Base-by-base conservation (phyloP, 352 stramenopile species). In the Phytophthora ramorum region DNA sequence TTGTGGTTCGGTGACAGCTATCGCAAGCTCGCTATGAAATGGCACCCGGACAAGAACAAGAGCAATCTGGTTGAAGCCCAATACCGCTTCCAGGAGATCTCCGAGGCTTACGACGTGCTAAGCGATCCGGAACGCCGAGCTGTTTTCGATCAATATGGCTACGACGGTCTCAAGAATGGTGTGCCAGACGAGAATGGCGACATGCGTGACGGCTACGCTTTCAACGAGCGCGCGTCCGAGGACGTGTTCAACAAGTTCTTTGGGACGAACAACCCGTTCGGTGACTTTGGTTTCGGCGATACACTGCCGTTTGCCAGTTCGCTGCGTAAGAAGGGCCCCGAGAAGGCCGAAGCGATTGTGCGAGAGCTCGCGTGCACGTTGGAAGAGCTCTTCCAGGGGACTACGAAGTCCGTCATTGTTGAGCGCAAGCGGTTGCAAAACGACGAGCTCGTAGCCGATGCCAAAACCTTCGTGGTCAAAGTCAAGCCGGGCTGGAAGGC, bases 11-110 rank as follows among this genome's bases (percentile, higher is more conserved):
- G 22, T 6, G 32, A 7, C 51, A 91, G 86, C 30, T 99, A 98
- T 79, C 89, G 95, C 61, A 94, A 96, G 73, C 83, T 98, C 48
- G 93, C 92, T 37, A 87, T 99, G 60, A 98, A 96, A 64, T 98
- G 89, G 64, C 97, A 99, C 66, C 95, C 96, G 0, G 96, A 98
- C 79, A 99, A 99, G 75, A 99, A 98, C 77, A 90, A 91, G 68
- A 74, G 66, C 66, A 94, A 93, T 32, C 66, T 79, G 13, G 78
- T 80, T 26, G 91, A 98, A 66, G 92, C 91, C 43, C 92, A 97
- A 49, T 81, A 90, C 49, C 83, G 96, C 24, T 98, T 99, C 81
- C 93, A 98, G 59, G 96, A 98, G 63, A 94, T 99, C 37, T 90
- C 89, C 0, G 89, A 98, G 76, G 95, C 94, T 8, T 99, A 98